A percentile compares a stretch with the other conserved stretches of the same genome.
phyloP scores from a whole-genome alignment of 2,329 filamentous ascomycete species.

The Apiospora pterosperma region DNA sequence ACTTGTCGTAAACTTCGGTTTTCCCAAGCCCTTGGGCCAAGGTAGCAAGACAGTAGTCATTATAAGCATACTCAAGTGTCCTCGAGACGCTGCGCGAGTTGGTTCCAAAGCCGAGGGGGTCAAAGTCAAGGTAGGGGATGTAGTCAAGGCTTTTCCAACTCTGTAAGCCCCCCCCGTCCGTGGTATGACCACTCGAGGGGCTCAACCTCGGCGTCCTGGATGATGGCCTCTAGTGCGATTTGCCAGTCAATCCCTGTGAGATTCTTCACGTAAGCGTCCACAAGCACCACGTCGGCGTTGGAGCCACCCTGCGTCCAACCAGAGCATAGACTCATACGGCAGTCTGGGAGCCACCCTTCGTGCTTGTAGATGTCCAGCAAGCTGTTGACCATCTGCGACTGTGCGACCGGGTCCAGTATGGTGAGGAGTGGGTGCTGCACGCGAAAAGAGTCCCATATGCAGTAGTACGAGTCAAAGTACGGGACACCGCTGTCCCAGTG shows the following conservation, averaged over 20 bases:
- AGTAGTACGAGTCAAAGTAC: slow-evolving; percentile 57
- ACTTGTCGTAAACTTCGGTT: slow-evolving; percentile 42
- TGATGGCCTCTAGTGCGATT: slow-evolving; percentile 59
- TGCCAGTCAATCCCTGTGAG: slow-evolving; percentile 58
- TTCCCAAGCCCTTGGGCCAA: slow-evolving; percentile 39
- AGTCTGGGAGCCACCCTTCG: slow-evolving; percentile 66
- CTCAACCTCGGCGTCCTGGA: slow-evolving; percentile 61
- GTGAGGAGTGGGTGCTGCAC: slow-evolving; percentile 62
- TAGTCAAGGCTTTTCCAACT: slow-evolving; percentile 65
- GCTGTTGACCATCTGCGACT: slow-evolving; percentile 59
- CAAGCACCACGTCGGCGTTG: slow-evolving; percentile 62
- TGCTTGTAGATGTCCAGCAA: slow-evolving; percentile 63
- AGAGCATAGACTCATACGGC: slow-evolving; percentile 64
- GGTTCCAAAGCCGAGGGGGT: slow-evolving; percentile 54
- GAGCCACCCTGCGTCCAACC: slow-evolving; percentile 67
- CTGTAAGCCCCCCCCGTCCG: slow-evolving; percentile 58
- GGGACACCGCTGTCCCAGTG: slow-evolving; percentile 59
- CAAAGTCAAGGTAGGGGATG: slow-evolving; percentile 61
- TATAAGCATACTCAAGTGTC: slow-evolving; percentile 65
- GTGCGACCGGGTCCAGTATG: slow-evolving; percentile 56
- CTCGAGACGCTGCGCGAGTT: slow-evolving; percentile 65
- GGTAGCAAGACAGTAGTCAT: slow-evolving; percentile 55
- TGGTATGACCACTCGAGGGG: slow-evolving; percentile 62
- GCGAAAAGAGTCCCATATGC: slow-evolving; percentile 63
- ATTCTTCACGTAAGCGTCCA: slow-evolving; percentile 61